Evolutionary conservation across 495 filamentous ascomycete genomes (phyloP).

Genomic region (Penicillium subrubescens): DNA sequence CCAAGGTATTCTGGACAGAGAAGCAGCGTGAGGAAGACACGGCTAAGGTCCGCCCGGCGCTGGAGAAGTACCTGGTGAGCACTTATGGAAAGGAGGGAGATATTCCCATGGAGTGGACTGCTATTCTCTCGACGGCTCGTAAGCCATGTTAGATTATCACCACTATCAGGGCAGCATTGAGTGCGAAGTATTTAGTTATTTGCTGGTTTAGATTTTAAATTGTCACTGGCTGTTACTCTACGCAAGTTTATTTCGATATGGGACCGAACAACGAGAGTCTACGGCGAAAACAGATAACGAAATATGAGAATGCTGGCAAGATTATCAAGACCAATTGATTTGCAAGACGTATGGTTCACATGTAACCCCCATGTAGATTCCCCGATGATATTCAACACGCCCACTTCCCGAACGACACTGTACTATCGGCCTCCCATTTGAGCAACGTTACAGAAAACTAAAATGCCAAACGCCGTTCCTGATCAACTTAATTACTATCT

Average conservation of each 20-base stretch:
- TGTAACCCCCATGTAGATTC: conserved; percentile 23
- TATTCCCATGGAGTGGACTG: conserved; percentile 35
- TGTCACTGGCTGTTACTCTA: neutral
- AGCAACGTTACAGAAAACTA: conserved; percentile 36
- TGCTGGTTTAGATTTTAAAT: neutral
- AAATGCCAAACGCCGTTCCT: conserved; percentile 42
- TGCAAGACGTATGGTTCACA: conserved; percentile 29
- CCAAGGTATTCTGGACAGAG: conserved; percentile 37
- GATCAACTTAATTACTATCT: conserved; percentile 24
- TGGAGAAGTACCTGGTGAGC: conserved; percentile 34
- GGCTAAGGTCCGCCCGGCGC: conserved; percentile 25
- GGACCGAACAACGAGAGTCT: neutral
- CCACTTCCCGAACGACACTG: conserved; percentile 31
- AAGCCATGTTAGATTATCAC: conserved; percentile 23
- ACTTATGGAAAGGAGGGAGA: conserved; percentile 34
- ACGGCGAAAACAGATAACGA: neutral
- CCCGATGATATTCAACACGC: conserved; percentile 32
- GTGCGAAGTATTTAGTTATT: neutral
- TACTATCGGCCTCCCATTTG: conserved; percentile 26
- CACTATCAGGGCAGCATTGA: neutral
- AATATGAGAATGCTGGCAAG: conserved; percentile 7
- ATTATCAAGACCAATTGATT: conserved; percentile 34
- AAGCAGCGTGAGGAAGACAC: conserved; percentile 28
- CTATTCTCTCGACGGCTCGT: conserved; percentile 36
- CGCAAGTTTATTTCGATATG: neutral